A percentile compares a stretch with the other conserved stretches of the same genome.
phyloP scores from a whole-genome alignment of 2,329 filamentous ascomycete genomes.

The Aspergillus viridinutans region DNA sequence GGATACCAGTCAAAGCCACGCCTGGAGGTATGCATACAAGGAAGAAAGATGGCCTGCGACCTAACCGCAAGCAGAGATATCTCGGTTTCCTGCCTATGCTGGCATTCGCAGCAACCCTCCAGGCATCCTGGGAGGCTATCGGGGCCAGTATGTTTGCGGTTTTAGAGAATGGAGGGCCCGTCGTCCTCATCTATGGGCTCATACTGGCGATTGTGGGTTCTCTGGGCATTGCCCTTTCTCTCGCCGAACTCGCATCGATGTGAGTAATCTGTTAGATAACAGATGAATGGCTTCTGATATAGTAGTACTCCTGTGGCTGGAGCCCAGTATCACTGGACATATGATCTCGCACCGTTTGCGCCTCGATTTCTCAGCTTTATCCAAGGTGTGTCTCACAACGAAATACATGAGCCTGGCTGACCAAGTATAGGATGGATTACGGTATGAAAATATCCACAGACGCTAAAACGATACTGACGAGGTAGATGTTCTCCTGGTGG shows the following conservation, averaged over 20 bases:
- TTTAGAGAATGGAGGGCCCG: constrained; percentile 21
- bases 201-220: constrained; percentile 26
- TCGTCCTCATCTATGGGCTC: constrained; percentile 26
- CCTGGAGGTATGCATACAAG: not conserved
- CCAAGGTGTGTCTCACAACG: constrained; percentile 13
- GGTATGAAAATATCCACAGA: constrained; percentile 1
- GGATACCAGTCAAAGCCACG: not conserved
- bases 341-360: constrained; percentile 24
- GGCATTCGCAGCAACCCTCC: constrained; percentile 29
- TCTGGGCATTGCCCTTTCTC: constrained; percentile 24
- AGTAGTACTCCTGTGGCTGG: constrained; percentile 20
- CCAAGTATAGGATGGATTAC: constrained; percentile 12
- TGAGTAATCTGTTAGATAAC: not conserved
- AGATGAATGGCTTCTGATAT: constrained; percentile 5
- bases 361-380: constrained; percentile 23
- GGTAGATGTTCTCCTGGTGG: constrained; percentile 24
- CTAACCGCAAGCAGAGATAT: constrained; percentile 5
- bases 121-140: constrained; percentile 31
- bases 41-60: not conserved
- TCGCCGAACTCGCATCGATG: constrained; percentile 35
- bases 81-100: constrained; percentile 29
- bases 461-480: constrained; percentile 6
- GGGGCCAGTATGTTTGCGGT: constrained; percentile 10
- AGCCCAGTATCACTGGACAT: constrained; percentile 37
- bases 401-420: constrained; percentile 15